Base-by-base conservation (phyloP, 2,329 filamentous ascomycete species). In the Clarireedia hainanense region DNA sequence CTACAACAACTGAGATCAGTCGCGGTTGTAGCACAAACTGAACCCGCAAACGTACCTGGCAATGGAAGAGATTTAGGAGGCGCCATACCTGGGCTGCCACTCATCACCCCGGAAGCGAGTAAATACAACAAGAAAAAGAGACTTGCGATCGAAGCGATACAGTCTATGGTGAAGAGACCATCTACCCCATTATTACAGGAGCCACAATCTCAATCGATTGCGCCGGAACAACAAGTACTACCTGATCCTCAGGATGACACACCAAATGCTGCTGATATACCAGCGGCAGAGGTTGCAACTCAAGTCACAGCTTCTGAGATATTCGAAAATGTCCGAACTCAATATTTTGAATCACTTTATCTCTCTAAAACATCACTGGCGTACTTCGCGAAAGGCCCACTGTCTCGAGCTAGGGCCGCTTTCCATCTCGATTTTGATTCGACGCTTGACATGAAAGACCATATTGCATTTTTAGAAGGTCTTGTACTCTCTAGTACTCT, bases 371-470 rank as follows among this genome's bases (percentile, higher is more conserved):
- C 86, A 36, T 89, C 88, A 3, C 73, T 92, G 56, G 88, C 88
- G 57, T 94, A 91, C 70, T 91, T 92, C 70, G 85, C 85, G 20
- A 94, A 94, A 73, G 89, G 88, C 0, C 87, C 89, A 1, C 73
- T 94, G 20, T 89, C 88, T 46, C 80, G 88, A 63, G 85, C 87
- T 47, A 80, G 88, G 57, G 86, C 85, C 47, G 80, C 84, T 14
- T 89, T 89, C 60, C 81, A 84, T 56, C 72, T 83, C 14, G 79
- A 83, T 58, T 79, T 80, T 51, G 81, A 85, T 67, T 74, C 78
- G 6, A 80, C 76, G 23, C 71, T 85, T 20, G 76, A 83, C 42
- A 81, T 85, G 70, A 72, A 74, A 24, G 81, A 89, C 50, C 73
- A 91, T 17, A 76, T 87, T 7, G 74, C 78, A 0, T 91, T 89